Evolutionary conservation across 139 green algal species (phyloP), one percentile per base, ranked within the genome.

Genomic region (Astrephomene gubernaculifera): DNA sequence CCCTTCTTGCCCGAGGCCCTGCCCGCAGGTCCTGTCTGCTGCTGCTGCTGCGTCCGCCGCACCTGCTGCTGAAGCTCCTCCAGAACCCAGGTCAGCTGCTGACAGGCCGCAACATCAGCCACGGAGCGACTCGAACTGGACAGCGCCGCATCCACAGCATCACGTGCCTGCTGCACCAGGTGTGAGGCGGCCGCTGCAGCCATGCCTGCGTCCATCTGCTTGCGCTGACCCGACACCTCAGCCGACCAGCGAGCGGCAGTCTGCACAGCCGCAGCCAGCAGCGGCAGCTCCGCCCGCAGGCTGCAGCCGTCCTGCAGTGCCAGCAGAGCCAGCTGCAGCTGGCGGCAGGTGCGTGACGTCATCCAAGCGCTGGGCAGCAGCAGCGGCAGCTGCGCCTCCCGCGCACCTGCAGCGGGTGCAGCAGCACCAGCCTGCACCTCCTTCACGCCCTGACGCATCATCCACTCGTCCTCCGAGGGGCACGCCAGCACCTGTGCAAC

Each of bases 1-100:
- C 45, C 39, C 45, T 27, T 17, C 70, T 33, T n/a, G 25, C 57
- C 63, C 31, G 2, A 6, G 49, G 14, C 49, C 17, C 49, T 10
- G 33, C 7, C 24, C 2, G 2, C 22, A 33, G 9, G 1, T 10
- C 4, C 49, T 52, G 6, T 17, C n/a, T 65, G 61, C 29, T 78
- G 43, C 54, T 41, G 75, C 27, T 43, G 29, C 43, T 71, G 39
- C 41, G 12, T 41, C 36, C 38, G 71, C 43, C 21, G 61, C 43
- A 41, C 31, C 36, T 41, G 27, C 25, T 81, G 41, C 29, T 63
- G 12, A 64, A 90, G 12, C 87, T 90, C 82, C 35, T 97, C 89
- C n/a, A 95, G 73, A 52, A 97, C 78, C 96, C 95, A 98, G 0
- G 84, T 12, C 24, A 98, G 92, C 87, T 96, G 93, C 85, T 95